phyloP scores from a whole-genome alignment of 163 green algal species.

The Scenedesmus sp. region DNA sequence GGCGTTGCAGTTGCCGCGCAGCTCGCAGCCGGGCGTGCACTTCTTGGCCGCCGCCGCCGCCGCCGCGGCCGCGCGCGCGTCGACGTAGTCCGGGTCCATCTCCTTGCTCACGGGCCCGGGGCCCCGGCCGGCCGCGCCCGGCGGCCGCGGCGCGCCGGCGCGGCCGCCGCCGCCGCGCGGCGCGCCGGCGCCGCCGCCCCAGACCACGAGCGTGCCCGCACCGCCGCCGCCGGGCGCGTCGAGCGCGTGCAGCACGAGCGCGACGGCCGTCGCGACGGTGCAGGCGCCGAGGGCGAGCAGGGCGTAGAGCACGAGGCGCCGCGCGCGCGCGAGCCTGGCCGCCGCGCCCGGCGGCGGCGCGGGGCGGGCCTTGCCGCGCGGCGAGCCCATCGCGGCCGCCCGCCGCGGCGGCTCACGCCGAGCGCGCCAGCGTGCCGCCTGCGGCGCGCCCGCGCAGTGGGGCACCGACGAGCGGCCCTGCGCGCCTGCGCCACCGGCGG shows the following conservation, averaged over 20 bases:
- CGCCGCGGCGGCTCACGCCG: neutral
- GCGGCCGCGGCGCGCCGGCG: neutral
- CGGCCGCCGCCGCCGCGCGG: neutral
- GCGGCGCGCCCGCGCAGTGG: too few species aligned
- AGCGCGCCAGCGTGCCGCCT: too few species aligned
- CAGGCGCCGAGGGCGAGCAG: constrained; percentile 14
- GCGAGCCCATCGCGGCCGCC: neutral
- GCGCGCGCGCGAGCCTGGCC: neutral
- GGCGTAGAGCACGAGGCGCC: constrained; percentile 7
- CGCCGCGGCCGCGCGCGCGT: neutral
- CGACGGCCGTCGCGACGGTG: constrained; percentile 10
- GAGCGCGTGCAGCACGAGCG: neutral
- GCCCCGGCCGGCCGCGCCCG: neutral
- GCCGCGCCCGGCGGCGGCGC: neutral
- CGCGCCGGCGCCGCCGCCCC: too few species aligned
- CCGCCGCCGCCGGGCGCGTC: neutral
- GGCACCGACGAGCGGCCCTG: too few species aligned
- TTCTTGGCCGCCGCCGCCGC: neutral
- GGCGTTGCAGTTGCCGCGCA: constrained; percentile 42
- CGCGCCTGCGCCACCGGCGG: too few species aligned
- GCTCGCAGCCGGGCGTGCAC: constrained; percentile 25
- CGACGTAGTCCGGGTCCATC: constrained; percentile 17
- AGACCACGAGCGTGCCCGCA: neutral
- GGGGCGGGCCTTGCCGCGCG: neutral
- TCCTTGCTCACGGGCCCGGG: neutral